Percentiles rank a stretch among this genome's conserved stretches.
Evolutionary conservation across 805 yeast species (phyloP).

Genomic region (Candida silvicultrix): DNA sequence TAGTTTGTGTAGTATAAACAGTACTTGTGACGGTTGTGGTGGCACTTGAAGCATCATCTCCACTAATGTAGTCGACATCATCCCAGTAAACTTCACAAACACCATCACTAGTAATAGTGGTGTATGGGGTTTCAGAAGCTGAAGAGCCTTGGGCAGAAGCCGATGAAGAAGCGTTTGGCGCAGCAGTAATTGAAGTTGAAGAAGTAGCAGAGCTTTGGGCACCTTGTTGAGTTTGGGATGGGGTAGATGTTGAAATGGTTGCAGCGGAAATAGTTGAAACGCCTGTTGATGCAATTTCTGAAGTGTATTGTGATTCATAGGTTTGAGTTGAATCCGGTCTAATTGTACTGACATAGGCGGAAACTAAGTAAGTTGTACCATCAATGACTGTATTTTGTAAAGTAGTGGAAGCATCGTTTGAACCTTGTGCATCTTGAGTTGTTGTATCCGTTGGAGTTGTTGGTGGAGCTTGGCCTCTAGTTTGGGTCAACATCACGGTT

Average conservation of each 20-base stretch:
- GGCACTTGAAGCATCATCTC: conserved; percentile 22
- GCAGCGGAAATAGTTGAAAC: conserved; percentile 8
- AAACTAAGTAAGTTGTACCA: conserved; percentile 21
- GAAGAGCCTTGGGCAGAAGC: conserved; percentile 2
- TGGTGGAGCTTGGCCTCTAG: conserved; percentile 9
- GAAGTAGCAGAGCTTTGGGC: conserved; percentile 1
- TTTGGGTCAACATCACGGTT: conserved; percentile 21
- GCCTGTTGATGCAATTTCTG: conserved; percentile 16
- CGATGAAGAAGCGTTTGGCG: conserved; percentile 5
- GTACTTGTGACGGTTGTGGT: conserved; percentile 18
- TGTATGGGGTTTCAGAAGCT: conserved; percentile 9
- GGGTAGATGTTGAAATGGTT: conserved; percentile 5
- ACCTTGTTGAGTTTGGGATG: neutral
- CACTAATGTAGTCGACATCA: conserved; percentile 21
- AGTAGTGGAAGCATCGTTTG: conserved; percentile 2
- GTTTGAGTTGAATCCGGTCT: conserved; percentile 18
- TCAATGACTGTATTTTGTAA: conserved; percentile 9
- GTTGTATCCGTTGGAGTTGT: conserved; percentile 1
- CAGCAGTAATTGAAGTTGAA: neutral
- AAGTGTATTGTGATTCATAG: conserved; percentile 13
- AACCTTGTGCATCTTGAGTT: conserved; percentile 1
- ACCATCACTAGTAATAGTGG: conserved; percentile 18
- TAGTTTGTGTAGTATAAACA: conserved; percentile 16
- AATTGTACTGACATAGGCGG: conserved; percentile 18
- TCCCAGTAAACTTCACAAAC: conserved; percentile 23